Base-by-base conservation (phyloP, 192 early-diverging fungal species). In the Coemansia sp. region DNA sequence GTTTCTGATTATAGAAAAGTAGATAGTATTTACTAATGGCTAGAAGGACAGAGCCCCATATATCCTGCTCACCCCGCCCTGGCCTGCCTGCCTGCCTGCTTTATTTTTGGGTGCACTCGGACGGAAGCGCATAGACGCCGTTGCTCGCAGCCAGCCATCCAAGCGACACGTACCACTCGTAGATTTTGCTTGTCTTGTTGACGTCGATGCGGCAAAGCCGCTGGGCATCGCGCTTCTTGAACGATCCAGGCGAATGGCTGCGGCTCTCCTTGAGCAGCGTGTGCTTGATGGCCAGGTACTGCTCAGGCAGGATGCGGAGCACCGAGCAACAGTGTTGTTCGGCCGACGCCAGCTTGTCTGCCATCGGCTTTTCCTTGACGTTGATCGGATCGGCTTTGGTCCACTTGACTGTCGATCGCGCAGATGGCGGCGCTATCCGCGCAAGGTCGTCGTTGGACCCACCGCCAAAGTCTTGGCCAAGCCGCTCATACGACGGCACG, bases 211-310 rank as follows among this genome's bases (percentile, higher is more conserved):
- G 85, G 61, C 89, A 93, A 65, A 94, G 82, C 54, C 89, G 88
- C 83, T 97, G 93, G 7, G 95, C 95, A 73, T 95, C 94, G 52
- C 90, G 87, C 74, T 97, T 97, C 61, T 90, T 89, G 71, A 95
- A 95, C 13, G 67, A 25, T 17, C 79, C 79, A 11, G 71, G 61
- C 6, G 35, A 64, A 8, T 69, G 62, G 9, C 57, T 63, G 49
- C 58, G 49, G 32, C 74, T 83, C 82, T 68, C 89, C 17, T 80
- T 63, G 20, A 97, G 85, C 62, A 97, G 81, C 22, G 87, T 89
- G 19, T 83, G 73, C 73, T 95, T 95, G 65, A 92, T 92, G 19
- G 85, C 76, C 9, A 97, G 83, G 71, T 95, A 97, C 73, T 91
- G 89, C 23, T 87, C 86, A 7, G 94, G 93, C 4, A 87, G 82